Base-by-base conservation (phyloP, 2,329 filamentous ascomycete species). In the Lasiodiplodia hormozganensis region DNA sequence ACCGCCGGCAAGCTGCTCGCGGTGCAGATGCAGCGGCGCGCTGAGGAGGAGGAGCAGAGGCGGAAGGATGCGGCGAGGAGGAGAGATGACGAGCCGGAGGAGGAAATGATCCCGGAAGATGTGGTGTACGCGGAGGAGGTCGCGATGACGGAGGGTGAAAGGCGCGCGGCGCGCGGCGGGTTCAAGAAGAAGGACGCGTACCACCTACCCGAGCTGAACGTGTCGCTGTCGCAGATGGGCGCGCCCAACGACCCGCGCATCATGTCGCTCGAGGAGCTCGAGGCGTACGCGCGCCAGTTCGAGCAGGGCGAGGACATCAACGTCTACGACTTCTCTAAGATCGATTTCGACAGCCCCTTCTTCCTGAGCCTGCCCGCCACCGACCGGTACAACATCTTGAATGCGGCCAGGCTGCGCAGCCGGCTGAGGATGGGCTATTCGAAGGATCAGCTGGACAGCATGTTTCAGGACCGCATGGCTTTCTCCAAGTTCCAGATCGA, bases 401-500 rank as follows among this genome's bases (percentile, higher is more conserved):
- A 99, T 76, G 96, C 96, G 1, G 96, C 96, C 1, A 87, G 96
- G 70, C 78, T 99, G 70, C 86, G 96, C 68, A 97, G 93, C 78
- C 87, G 96, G 65, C 84, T 99, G 75, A 89, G 96, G 76, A 97
- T 99, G 95, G 96, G 96, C 0, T 88, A 97, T 74, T 97, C 93
- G 68, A 98, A 98, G 79, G 95, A 99, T 72, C 96, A 99, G 80
- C 82, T 99, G 16, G 94, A 98, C 73, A 88, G 86, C 56, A 99
- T 99, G 96, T 99, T 99, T 77, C 95, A 96, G 0, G 92, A 99
- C 77, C 89, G 96, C 31, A 97, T 99, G 94, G 96, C 91, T 0
- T 99, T 99, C 76, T 97, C 94, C 1, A 91, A 87, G 70, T 99
- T 99, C 76, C 96, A 99, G 79, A 97, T 99, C 69, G 96, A 98